A percentile compares a stretch with the other conserved stretches of the same genome.
These are phyloP conservation scores for Talaromyces marneffei DNA, from an alignment of 2,329 filamentous ascomycete species.

Conservation along the genomic window DNA sequence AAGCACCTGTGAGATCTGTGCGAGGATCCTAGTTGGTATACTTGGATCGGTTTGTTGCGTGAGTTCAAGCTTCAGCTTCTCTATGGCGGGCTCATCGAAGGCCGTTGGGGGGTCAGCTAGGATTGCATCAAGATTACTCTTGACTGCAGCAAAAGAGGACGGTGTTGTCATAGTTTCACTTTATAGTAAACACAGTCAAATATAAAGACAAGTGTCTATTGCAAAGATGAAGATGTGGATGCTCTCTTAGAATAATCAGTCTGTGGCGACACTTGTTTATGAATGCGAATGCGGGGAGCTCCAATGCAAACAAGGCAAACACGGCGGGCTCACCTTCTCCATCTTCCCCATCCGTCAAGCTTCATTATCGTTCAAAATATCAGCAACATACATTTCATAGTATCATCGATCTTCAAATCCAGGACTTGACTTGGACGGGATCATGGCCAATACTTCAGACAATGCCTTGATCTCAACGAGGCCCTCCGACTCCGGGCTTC, in stretches of 20 bases:
- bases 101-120: slow-evolving; percentile 39
- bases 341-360: neutral
- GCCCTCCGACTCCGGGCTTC: slow-evolving; percentile 66
- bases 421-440: neutral
- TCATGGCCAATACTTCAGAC: slow-evolving; percentile 43
- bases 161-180: slow-evolving; percentile 26
- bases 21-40: slow-evolving; percentile 36
- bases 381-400: neutral
- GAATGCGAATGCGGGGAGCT: slow-evolving; percentile 15
- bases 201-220: neutral
- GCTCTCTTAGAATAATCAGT: neutral
- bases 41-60: slow-evolving; percentile 29
- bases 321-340: neutral
- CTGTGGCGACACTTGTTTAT: neutral
- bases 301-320: slow-evolving; percentile 30
- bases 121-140: slow-evolving; percentile 42
- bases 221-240: neutral
- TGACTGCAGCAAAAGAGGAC: slow-evolving; percentile 30
- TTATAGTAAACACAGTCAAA: neutral
- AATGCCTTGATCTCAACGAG: slow-evolving; percentile 62
- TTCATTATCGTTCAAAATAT: neutral
- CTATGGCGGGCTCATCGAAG: slow-evolving; percentile 46
- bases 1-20: slow-evolving; percentile 47
- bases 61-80: slow-evolving; percentile 45
- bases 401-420: neutral